phyloP scores from a whole-genome alignment of 495 filamentous ascomycete genomes.

The Penicillium paradoxum region DNA sequence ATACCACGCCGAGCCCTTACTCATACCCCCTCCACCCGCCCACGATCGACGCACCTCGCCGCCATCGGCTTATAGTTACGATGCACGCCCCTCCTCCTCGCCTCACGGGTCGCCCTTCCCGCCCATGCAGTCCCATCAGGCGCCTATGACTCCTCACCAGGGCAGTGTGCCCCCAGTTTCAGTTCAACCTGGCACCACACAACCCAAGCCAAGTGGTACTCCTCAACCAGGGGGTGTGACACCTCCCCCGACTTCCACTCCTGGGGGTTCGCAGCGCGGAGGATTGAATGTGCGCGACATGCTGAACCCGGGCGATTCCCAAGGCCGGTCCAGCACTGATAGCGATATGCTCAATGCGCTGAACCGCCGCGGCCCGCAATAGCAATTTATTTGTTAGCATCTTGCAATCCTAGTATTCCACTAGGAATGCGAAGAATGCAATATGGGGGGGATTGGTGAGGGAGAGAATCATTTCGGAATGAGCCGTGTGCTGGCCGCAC shows the following conservation, averaged over 20 bases:
- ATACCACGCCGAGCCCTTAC: slow-evolving; percentile 43
- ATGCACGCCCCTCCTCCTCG: slow-evolving; percentile 45
- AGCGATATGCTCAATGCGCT: slow-evolving; percentile 54
- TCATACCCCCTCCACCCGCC: slow-evolving; percentile 32
- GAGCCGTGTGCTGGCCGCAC: slow-evolving; percentile 29
- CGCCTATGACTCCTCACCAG: slow-evolving; percentile 6
- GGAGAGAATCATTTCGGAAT: slow-evolving; percentile 11
- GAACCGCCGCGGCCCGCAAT: slow-evolving; percentile 40
- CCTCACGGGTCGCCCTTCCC: slow-evolving; percentile 48
- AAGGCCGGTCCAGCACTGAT: slow-evolving; percentile 49
- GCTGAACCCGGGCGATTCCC: slow-evolving; percentile 42
- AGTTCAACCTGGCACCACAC: not conserved
- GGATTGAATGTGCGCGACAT: slow-evolving; percentile 53
- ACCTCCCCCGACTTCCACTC: slow-evolving; percentile 38
- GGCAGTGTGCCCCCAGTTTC: slow-evolving; percentile 1
- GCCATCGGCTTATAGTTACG: slow-evolving; percentile 45
- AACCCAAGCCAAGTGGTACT: not conserved
- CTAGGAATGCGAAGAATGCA: slow-evolving; percentile 11
- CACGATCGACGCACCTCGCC: slow-evolving; percentile 49
- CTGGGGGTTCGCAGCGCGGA: slow-evolving; percentile 35
- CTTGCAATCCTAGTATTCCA: not conserved
- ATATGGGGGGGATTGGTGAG: slow-evolving; percentile 8
- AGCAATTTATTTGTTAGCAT: slow-evolving; percentile 8
- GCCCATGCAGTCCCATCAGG: slow-evolving; percentile 32
- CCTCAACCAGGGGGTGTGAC: slow-evolving; percentile 26